Conservation (phyloP, 352 stramenopile species). For the Phytophthora quininea region DNA sequence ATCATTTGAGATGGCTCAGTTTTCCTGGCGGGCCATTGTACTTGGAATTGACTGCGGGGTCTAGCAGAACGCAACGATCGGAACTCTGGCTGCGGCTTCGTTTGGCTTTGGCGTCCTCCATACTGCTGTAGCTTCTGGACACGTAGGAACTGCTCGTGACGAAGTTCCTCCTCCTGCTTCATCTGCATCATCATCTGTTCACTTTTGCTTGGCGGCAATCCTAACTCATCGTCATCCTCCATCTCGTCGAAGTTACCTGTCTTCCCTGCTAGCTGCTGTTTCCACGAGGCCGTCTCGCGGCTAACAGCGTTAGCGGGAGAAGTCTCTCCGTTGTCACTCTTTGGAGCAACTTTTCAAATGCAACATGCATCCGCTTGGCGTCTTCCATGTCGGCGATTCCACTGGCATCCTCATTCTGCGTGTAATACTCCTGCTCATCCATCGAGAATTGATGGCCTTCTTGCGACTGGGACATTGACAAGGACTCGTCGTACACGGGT, state of each 20-base stretch:
- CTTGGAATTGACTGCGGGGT: conserved; percentile 5
- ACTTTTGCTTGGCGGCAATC: conserved; percentile 36
- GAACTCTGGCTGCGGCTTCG: background rate
- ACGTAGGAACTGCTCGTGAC: conserved; percentile 30
- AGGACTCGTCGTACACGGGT: conserved; percentile 57
- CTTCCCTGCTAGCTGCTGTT: conserved; percentile 10
- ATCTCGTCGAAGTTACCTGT: conserved; percentile 25
- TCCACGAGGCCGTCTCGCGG: conserved; percentile 18
- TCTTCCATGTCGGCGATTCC: conserved; percentile 65
- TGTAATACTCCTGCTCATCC: conserved; percentile 68
- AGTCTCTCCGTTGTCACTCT: conserved; percentile 27
- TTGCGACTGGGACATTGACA: conserved; percentile 27
- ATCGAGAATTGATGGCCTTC: conserved; percentile 44
- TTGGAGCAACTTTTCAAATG: conserved; percentile 64
- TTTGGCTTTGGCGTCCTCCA: background rate
- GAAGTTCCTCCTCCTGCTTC: conserved; percentile 25
- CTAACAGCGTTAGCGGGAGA: conserved; percentile 20
- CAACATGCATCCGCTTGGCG: conserved; percentile 66
- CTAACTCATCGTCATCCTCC: conserved; percentile 39
- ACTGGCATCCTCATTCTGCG: conserved; percentile 51
- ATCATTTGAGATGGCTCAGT: conserved; percentile 11
- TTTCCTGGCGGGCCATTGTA: conserved; percentile 7
- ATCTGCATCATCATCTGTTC: conserved; percentile 35
- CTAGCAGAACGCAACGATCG: conserved; percentile 6
- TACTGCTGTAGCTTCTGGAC: conserved; percentile 33